Evolutionary conservation across 768 basidiomycete species (phyloP).

Genomic region (Collybia sp.): DNA sequence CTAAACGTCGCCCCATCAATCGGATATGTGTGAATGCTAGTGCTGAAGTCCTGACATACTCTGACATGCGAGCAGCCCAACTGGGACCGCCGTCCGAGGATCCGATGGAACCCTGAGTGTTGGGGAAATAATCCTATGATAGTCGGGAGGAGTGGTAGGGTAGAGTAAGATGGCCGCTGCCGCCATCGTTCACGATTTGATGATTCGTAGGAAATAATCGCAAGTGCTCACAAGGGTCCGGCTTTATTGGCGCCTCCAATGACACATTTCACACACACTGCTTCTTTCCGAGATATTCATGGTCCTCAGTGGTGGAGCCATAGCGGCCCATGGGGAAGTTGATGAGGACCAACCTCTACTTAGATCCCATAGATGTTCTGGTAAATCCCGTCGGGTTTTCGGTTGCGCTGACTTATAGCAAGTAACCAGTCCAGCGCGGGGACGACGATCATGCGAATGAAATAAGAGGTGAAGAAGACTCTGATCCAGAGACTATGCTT

Average conservation of each 20-base stretch:
- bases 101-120: constrained; percentile 52
- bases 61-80: constrained; percentile 78
- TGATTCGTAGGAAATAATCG: no score
- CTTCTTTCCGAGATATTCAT: no score
- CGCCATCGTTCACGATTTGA: background rate
- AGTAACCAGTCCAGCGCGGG: no score
- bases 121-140: constrained; percentile 62
- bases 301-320: no score
- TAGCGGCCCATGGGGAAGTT: no score
- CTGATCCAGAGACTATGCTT: constrained; percentile 20
- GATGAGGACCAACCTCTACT: background rate
- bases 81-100: constrained; percentile 49
- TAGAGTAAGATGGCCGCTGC: constrained; percentile 40
- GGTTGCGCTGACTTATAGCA: no score
- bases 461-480: background rate
- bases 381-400: constrained; percentile 2
- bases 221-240: no score
- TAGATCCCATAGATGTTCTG: background rate
- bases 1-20: constrained; percentile 26
- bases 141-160: constrained; percentile 45
- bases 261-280: no score
- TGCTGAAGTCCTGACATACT: constrained; percentile 32
- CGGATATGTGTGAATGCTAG: background rate
- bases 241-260: no score
- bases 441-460: no score